These are phyloP conservation scores for Podaxis pistillaris DNA, from an alignment of 768 basidiomycete genomes.

Conservation along the genomic window DNA sequence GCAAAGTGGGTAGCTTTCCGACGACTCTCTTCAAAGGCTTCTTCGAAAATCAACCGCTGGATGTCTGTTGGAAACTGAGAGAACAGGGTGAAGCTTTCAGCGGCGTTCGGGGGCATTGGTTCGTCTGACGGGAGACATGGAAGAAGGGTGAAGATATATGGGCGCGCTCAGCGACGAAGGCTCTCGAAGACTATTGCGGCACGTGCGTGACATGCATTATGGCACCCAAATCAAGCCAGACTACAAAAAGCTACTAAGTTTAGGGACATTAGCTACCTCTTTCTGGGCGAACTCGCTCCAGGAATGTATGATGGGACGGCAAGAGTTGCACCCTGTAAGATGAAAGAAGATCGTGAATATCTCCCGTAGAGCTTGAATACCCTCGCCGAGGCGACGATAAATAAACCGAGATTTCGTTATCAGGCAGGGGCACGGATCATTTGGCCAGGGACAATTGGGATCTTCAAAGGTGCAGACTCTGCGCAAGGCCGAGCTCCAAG, in stretches of 20 bases:
- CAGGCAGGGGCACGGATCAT: not conserved
- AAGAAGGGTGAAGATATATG: not conserved
- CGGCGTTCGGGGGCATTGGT: not conserved
- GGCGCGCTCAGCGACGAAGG: not conserved
- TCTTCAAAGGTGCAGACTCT: not conserved
- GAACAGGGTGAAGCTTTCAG: not conserved
- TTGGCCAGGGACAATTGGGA: slow-evolving; percentile 1
- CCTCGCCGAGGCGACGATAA: slow-evolving; percentile 1
- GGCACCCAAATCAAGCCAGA: not conserved
- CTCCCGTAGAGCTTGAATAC: not conserved
- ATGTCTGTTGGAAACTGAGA: slow-evolving; percentile 2
- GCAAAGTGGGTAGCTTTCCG: slow-evolving; percentile 4
- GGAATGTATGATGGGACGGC: not conserved
- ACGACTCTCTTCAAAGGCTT: slow-evolving; percentile 7
- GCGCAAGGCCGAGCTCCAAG: slow-evolving; percentile 3
- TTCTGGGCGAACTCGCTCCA: slow-evolving; percentile 1
- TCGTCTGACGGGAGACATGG: not conserved
- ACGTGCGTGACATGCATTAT: not conserved
- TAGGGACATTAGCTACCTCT: not conserved
- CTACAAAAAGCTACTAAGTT: slow-evolving; percentile 3
- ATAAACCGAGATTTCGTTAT: slow-evolving; percentile 1
- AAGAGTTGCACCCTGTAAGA: not conserved
- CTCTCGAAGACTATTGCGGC: not conserved
- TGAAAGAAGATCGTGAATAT: slow-evolving; percentile 4
- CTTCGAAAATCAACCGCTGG: slow-evolving; percentile 9